phyloP scores from a whole-genome alignment of 2,329 filamentous ascomycete genomes.

The Didymella pinodella region DNA sequence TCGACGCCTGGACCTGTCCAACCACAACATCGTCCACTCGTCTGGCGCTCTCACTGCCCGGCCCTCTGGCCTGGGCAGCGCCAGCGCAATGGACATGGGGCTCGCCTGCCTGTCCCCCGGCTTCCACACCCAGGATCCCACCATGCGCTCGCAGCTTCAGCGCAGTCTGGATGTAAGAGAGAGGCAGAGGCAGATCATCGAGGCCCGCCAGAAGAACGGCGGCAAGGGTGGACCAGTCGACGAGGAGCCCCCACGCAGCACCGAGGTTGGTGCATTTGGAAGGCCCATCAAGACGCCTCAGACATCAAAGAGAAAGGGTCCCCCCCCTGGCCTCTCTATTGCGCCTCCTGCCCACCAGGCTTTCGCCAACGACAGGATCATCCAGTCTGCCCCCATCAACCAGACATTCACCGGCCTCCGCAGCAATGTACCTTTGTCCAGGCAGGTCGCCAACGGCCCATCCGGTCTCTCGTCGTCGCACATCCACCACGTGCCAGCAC shows the following conservation, averaged over 20 bases:
- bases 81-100: constrained; percentile 88
- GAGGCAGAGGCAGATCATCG: constrained; percentile 93
- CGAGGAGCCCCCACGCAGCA: constrained; percentile 41
- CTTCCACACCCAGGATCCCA: constrained; percentile 95
- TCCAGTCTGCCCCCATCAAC: constrained; percentile 93
- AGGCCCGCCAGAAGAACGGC: constrained; percentile 82
- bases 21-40: constrained; percentile 54
- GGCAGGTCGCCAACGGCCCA: constrained; percentile 81
- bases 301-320: constrained; percentile 75
- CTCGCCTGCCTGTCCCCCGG: constrained; percentile 94
- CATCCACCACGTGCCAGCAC: constrained; percentile 87
- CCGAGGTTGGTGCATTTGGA: constrained; percentile 54
- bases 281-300: constrained; percentile 71
- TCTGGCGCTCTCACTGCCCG: constrained; percentile 65
- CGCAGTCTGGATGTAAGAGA: constrained; percentile 92
- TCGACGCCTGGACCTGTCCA: constrained; percentile 77
- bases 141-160: constrained; percentile 94
- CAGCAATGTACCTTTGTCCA: constrained; percentile 67
- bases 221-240: constrained; percentile 57
- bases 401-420: constrained; percentile 95
- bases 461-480: constrained; percentile 85
- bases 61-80: constrained; percentile 73
- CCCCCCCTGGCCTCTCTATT: constrained; percentile 89
- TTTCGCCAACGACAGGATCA: constrained; percentile 92
- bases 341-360: constrained; percentile 92